Evolutionary conservation across 148 eudicot species (phyloP).

Genomic region (Rhododendron vialii): DNA sequence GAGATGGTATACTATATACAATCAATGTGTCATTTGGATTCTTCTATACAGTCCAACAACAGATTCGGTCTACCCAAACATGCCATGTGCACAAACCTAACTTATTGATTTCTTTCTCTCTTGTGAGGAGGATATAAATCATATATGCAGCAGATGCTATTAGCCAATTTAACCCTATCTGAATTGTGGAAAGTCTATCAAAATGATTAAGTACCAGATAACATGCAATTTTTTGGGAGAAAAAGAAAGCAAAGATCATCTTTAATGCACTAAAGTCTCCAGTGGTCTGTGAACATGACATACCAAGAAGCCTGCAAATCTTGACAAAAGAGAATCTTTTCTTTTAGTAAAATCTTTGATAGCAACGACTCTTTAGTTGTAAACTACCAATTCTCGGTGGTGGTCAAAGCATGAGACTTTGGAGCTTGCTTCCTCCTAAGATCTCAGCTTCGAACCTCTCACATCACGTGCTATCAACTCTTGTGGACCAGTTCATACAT

Average conservation of each 20-base stretch:
- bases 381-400: background rate
- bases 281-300: background rate
- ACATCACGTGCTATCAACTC: background rate
- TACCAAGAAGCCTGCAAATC: background rate
- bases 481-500: background rate
- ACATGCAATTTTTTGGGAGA: background rate
- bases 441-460: background rate
- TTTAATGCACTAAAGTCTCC: background rate
- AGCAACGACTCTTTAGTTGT: conserved; percentile 15
- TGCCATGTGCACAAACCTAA: background rate
- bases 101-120: background rate
- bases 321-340: background rate
- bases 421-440: background rate
- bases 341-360: conserved; percentile 13
- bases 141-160: background rate
- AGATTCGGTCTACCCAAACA: background rate
- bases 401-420: background rate
- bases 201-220: background rate
- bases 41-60: background rate
- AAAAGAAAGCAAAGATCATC: background rate
- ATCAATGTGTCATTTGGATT: background rate
- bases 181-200: background rate
- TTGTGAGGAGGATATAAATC: background rate
- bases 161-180: background rate
- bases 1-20: background rate